Percentiles rank a stretch among this genome's conserved stretches.
phyloP scores from a whole-genome alignment of 2,329 filamentous ascomycete genomes.

The Plectosphaerella sp. region DNA sequence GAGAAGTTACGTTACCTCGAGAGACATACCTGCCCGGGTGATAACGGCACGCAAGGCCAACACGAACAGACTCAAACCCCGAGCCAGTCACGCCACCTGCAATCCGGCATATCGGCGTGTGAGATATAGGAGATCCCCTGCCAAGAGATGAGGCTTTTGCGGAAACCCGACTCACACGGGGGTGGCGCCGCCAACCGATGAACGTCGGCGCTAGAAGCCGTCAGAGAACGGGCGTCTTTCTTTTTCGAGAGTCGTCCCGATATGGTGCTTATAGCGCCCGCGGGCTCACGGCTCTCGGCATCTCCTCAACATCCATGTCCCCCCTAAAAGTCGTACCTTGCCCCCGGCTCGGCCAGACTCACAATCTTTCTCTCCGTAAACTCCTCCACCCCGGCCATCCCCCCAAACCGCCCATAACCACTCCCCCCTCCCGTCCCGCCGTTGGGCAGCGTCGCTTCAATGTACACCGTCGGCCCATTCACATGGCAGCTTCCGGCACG shows the following conservation, averaged over 20 bases:
- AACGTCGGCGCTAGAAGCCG: no score
- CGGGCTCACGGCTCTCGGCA: no score
- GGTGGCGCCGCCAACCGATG: no score
- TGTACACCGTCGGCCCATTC: constrained; percentile 37
- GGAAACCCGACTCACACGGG: no score
- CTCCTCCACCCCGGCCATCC: constrained; percentile 26
- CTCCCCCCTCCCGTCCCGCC: constrained; percentile 35
- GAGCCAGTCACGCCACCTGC: neutral
- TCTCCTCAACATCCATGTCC: no score
- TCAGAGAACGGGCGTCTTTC: no score
- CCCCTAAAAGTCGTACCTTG: constrained; percentile 15
- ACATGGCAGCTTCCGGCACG: constrained; percentile 49
- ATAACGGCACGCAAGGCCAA: no score
- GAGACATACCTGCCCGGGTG: no score
- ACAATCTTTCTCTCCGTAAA: constrained; percentile 32
- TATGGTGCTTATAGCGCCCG: no score
- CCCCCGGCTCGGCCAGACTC: constrained; percentile 18
- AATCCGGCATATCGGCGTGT: neutral
- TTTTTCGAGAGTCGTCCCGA: no score
- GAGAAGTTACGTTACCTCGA: no score
- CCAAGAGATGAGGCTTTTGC: neutral
- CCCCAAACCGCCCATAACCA: constrained; percentile 37
- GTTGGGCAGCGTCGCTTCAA: constrained; percentile 36
- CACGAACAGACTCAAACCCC: no score
- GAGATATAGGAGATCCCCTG: neutral